Base-by-base conservation (phyloP, 768 basidiomycete genomes). In the Suillus luteus region DNA sequence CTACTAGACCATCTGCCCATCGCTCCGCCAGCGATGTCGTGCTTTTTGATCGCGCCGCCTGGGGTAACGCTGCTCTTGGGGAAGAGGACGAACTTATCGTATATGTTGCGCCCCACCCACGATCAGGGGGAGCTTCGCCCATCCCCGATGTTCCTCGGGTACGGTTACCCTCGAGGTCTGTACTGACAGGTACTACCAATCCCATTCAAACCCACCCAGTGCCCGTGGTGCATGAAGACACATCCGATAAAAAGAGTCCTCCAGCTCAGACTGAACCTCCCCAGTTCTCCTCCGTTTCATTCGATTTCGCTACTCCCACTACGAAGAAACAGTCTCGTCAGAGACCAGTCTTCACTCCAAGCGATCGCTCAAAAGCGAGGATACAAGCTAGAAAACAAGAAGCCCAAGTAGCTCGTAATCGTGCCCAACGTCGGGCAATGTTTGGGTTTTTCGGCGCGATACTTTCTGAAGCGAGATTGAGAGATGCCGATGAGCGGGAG, bases 61-160 rank as follows among this genome's bases (percentile, higher is more conserved):
- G 75, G 70, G 1, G 8, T 24, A 44, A 41, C 1, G 58, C 66
- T 44, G 55, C 68, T n/a, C 67, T 70, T 2, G 80, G 79, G 35
- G 75, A 72, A 11, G 86, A 86, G 37, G 88, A 90, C 22, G 91
- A 93, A 62, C 71, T 84, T 5, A 92, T 93, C 61, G 90, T 93
- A 11, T 92, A 92, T 69, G 87, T 86, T 31, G 90, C 90, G 0
- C 91, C 91, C 0, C 84, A 90, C 69, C 91, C 90, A 5, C 84
- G 88, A 1, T 68, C 68, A 3, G 59, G 61, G 3, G 60, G 64
- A 27, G 52, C 38, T 33, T 66, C 72, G 5, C 71, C 71, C 51
- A 1, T 54, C 7, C 58, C 69, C 11, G 10, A 62, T 48, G n/a
- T 65, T 6, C 68, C 69, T 1, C 63, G 62, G 10, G 65, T 68